These are phyloP conservation scores for Cornus kousa DNA, from an alignment of 148 eudicot genomes.

Conservation along the genomic window DNA sequence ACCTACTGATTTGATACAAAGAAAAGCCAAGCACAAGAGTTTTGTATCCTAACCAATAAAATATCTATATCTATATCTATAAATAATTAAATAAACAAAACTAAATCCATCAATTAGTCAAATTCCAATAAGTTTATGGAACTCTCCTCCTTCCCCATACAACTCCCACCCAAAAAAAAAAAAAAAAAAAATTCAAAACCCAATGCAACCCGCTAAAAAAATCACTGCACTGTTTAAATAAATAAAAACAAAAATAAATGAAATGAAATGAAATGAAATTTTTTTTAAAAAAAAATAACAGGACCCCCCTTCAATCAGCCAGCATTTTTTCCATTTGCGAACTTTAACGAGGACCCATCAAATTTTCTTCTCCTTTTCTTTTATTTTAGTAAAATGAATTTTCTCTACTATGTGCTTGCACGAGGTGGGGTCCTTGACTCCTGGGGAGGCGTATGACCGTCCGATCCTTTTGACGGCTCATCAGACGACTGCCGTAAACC, in stretches of 20 bases:
- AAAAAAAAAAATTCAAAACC: no score
- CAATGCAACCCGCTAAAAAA: no score
- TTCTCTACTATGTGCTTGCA: conserved; percentile 51
- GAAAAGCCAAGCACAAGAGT: background rate
- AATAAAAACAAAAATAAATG: no score
- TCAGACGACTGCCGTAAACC: conserved; percentile 66
- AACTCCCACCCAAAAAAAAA: background rate
- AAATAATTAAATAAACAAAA: background rate
- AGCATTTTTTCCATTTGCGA: no score
- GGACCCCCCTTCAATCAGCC: no score
- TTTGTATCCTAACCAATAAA: background rate
- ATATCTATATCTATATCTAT: background rate
- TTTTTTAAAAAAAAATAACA: no score
- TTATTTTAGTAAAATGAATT: no score
- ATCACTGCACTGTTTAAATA: no score
- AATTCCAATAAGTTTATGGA: conserved; percentile 14
- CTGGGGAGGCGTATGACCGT: conserved; percentile 63
- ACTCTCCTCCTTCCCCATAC: background rate
- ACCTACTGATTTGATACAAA: background rate
- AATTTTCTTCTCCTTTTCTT: background rate
- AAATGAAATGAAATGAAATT: no score
- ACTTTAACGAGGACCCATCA: background rate
- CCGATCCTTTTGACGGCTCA: conserved; percentile 73
- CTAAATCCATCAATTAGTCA: background rate
- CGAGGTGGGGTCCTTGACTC: conserved; percentile 61